phyloP scores from a whole-genome alignment of 176 grass and related monocot genomes.

The Lolium perenne region DNA sequence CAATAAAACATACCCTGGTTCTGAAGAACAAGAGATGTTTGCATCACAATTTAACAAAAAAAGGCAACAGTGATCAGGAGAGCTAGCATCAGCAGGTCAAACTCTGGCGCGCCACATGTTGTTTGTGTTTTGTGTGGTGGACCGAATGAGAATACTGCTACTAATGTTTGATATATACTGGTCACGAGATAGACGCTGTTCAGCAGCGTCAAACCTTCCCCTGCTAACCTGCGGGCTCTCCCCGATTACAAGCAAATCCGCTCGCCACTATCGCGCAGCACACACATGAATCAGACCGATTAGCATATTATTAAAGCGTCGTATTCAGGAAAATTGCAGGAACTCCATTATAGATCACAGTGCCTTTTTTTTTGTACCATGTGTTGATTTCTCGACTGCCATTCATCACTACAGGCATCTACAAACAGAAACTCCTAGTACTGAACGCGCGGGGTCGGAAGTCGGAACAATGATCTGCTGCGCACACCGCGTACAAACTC shows the following conservation, averaged over 20 bases:
- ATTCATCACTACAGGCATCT: background rate
- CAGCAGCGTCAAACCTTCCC: background rate
- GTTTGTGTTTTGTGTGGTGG: background rate
- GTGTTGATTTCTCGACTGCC: background rate
- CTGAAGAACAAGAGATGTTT: background rate
- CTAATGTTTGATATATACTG: background rate
- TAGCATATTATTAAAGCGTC: background rate
- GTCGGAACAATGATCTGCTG: background rate
- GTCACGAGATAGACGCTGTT: background rate
- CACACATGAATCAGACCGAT: background rate
- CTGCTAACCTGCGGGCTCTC: background rate
- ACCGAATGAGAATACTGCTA: background rate
- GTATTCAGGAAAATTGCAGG: constrained; percentile 1
- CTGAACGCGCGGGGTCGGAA: background rate
- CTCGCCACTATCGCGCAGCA: background rate
- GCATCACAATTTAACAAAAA: background rate
- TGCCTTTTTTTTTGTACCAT: background rate
- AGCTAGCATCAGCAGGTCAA: background rate
- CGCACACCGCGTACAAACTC: background rate
- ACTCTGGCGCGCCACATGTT: background rate
- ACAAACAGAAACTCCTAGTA: background rate
- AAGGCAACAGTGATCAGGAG: background rate
- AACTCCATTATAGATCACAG: background rate
- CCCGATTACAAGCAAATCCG: background rate
- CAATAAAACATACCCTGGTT: background rate